A percentile compares a stretch with the other conserved stretches of the same genome.
Conservation (phyloP, 306 rosid genomes). For the Begonia fuchsioides region DNA sequence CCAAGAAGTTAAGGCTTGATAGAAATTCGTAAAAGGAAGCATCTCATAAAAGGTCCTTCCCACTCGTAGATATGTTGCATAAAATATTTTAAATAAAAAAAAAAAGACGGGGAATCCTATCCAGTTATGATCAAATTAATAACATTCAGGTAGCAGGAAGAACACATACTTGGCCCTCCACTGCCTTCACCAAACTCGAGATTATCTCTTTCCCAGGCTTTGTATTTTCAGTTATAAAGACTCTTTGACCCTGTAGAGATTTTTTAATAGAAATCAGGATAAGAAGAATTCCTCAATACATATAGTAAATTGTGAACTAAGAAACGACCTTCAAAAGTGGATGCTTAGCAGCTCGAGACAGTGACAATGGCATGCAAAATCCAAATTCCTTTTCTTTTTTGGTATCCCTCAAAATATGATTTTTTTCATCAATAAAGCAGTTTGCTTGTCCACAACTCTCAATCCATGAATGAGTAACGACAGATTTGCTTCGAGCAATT, state of each 20-base stretch:
- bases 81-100: constrained; percentile 2
- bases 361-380: constrained; percentile 70
- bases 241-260: constrained; percentile 59
- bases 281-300: constrained; percentile 14
- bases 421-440: constrained; percentile 80
- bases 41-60: too few relatives aligned
- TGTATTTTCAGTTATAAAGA: constrained; percentile 65
- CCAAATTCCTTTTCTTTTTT: constrained; percentile 89
- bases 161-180: constrained; percentile 57
- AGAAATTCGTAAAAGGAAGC: too few relatives aligned
- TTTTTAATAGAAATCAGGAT: neutral
- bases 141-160: neutral
- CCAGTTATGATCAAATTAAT: too few relatives aligned
- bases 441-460: constrained; percentile 90
- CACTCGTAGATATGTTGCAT: neutral
- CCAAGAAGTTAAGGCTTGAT: neutral
- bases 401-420: constrained; percentile 55
- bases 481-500: constrained; percentile 78
- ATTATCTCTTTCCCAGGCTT: constrained; percentile 72
- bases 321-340: constrained; percentile 58
- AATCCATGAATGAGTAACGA: constrained; percentile 87
- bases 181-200: constrained; percentile 56
- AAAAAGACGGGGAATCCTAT: neutral
- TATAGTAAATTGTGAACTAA: constrained; percentile 1
- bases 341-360: constrained; percentile 46